Evolutionary conservation across 1,139 yeast species (phyloP).

Genomic region (Sugiyamaella neomexicana): DNA sequence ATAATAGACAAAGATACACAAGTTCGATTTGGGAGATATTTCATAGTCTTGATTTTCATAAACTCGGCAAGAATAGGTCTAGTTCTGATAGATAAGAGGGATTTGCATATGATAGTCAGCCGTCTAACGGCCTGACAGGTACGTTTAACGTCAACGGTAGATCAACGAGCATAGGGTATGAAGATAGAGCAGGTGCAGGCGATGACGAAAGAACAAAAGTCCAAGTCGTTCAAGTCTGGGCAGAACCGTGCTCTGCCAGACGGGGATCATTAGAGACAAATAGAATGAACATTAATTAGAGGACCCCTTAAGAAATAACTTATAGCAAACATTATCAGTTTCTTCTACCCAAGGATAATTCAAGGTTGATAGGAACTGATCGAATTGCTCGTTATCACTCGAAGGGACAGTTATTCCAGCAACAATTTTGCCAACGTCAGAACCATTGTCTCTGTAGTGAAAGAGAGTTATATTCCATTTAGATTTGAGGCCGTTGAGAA

Average conservation of each 20-base stretch:
- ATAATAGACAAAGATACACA: not conserved
- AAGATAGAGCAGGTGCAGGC: too few species aligned
- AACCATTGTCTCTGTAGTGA: constrained; percentile 96
- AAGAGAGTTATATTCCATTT: constrained; percentile 92
- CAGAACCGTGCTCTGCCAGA: too few species aligned
- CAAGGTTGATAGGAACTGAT: constrained; percentile 63
- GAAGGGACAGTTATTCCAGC: constrained; percentile 88
- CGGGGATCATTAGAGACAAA: too few species aligned
- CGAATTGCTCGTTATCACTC: constrained; percentile 62
- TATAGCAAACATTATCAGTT: constrained; percentile 78
- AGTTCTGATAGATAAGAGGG: not conserved
- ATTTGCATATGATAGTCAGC: not conserved
- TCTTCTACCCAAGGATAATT: constrained; percentile 83
- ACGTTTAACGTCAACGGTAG: not conserved
- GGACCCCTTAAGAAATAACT: constrained; percentile 54
- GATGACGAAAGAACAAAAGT: too few species aligned
- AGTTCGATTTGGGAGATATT: not conserved
- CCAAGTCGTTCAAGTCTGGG: too few species aligned
- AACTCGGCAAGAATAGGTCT: not conserved
- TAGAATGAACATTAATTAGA: not conserved
- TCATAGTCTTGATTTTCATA: not conserved
- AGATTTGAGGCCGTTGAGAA: constrained; percentile 66
- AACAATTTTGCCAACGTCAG: constrained; percentile 87
- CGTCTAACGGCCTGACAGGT: not conserved
- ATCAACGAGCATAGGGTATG: too few species aligned